Base-by-base conservation (phyloP, 768 basidiomycete species). In the Saitozyma podzolica region DNA sequence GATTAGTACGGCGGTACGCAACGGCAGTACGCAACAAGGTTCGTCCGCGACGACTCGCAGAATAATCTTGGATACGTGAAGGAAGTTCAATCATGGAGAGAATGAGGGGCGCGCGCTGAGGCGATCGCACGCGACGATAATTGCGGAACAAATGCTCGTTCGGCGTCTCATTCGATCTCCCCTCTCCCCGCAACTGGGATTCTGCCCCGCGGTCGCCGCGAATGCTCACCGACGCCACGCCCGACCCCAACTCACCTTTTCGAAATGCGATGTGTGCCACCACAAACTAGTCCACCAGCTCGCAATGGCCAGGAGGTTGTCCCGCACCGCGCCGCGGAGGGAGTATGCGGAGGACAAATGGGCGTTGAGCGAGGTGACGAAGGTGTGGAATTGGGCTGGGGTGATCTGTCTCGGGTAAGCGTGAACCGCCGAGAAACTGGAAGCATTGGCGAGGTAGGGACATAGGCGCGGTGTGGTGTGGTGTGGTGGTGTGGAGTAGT, bases 301-400 rank as follows among this genome's bases (percentile, higher is more conserved):
- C 62, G 91, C 80, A 40, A 93, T 83, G 17, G 90, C 86, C 4
- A 97, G 77, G 53, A 86, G 69, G 75, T 94, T 97, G 79, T 96
- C 91, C 61, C 90, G 48, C 59, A 89, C 84, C 16, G 90, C 84
- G 67, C 85, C 85, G 57, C 83, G 81, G 58, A 90, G 81, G 66
- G 91, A 90, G 76, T 96, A 86, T 1, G 96, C 96, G 5, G 87
- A 87, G 51, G 92, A 89, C 58, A 99, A 84, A 17, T 88, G 81
- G 72, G 89, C 87, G 80, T 99, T 99, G 80, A 98, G 87, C 20
- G 87, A 84, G 72, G 94, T 93, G 76, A 98, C 88, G 40, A 91
- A 89, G 78, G 91, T 88, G 50, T 89, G 84, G 77, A 94, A 97
- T 70, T 92, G 87, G 3, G 89, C 90, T 20, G 94, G 91, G 9